Percentiles rank a stretch among this genome's conserved stretches.
These are phyloP conservation scores for Ceratorhiza oryzae-sativae DNA, from an alignment of 1,284 basidiomycete species.

Conservation along the genomic window DNA sequence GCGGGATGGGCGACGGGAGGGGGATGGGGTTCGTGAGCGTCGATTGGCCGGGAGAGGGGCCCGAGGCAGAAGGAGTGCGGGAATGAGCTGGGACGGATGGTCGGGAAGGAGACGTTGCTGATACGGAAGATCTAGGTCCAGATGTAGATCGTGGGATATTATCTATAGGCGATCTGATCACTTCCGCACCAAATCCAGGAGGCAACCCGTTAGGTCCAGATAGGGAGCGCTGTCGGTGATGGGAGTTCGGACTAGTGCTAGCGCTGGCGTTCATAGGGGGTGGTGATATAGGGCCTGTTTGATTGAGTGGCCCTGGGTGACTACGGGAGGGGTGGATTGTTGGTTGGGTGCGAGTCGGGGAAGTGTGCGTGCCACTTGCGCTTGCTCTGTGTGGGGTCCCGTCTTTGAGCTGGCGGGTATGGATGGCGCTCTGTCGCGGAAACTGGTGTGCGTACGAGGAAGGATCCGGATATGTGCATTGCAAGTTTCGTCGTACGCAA, in stretches of 20 bases:
- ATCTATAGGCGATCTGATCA: not conserved
- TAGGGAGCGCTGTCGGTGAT: not conserved
- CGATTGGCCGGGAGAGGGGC: not conserved
- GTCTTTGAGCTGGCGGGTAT: conserved; percentile 9
- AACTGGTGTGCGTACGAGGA: conserved; percentile 7
- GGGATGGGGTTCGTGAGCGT: conserved; percentile 5
- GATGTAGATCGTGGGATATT: not conserved
- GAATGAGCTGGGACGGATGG: not conserved
- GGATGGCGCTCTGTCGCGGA: conserved; percentile 18
- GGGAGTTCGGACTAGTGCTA: not conserved
- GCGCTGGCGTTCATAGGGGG: not conserved
- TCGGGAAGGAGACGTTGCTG: not conserved
- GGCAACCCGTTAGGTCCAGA: not conserved
- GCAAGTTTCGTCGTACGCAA: conserved; percentile 17
- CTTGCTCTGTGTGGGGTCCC: not conserved
- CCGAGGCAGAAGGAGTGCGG: not conserved
- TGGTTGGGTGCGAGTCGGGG: not conserved
- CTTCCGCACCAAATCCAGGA: not conserved
- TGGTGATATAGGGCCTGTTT: not conserved
- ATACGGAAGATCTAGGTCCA: not conserved
- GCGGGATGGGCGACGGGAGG: not conserved
- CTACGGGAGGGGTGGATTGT: conserved; percentile 11
- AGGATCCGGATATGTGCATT: conserved; percentile 15
- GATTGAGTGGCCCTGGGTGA: conserved; percentile 4
- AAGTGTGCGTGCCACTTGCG: not conserved